phyloP scores from a whole-genome alignment of 1,284 basidiomycete genomes.

The Malassezia dermatis region DNA sequence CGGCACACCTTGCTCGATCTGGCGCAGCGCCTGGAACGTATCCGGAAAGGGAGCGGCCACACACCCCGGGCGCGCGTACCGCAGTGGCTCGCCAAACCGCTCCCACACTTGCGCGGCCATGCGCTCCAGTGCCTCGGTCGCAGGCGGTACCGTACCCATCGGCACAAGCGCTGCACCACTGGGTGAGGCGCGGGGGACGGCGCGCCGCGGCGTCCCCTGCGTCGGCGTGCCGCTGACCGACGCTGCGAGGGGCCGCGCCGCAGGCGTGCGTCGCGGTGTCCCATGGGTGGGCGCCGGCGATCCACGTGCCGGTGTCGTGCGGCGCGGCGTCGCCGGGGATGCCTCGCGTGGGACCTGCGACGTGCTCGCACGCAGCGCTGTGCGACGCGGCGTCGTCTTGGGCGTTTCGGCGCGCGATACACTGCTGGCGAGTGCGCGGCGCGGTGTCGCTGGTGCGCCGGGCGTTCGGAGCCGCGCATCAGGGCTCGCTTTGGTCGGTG shows the following conservation, averaged over 20 bases:
- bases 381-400: neutral
- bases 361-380: neutral
- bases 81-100: constrained; percentile 33
- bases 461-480: neutral
- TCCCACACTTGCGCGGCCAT: constrained; percentile 32
- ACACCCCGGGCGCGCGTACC: constrained; percentile 26
- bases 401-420: neutral
- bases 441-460: neutral
- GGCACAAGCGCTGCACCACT: constrained; percentile 2
- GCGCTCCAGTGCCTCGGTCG: constrained; percentile 34
- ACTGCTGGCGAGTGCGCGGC: neutral
- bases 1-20: constrained; percentile 20
- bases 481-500: neutral
- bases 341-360: neutral
- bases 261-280: neutral
- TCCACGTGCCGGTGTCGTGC: neutral
- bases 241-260: neutral
- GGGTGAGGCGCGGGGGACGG: neutral
- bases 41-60: constrained; percentile 25
- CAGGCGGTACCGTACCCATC: constrained; percentile 9
- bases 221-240: neutral
- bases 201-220: neutral
- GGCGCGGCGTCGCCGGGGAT: neutral
- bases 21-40: constrained; percentile 26
- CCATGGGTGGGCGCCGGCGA: neutral